These are phyloP conservation scores for Aspergillus bridgeri DNA, from an alignment of 495 filamentous ascomycete genomes.

Conservation along the genomic window DNA sequence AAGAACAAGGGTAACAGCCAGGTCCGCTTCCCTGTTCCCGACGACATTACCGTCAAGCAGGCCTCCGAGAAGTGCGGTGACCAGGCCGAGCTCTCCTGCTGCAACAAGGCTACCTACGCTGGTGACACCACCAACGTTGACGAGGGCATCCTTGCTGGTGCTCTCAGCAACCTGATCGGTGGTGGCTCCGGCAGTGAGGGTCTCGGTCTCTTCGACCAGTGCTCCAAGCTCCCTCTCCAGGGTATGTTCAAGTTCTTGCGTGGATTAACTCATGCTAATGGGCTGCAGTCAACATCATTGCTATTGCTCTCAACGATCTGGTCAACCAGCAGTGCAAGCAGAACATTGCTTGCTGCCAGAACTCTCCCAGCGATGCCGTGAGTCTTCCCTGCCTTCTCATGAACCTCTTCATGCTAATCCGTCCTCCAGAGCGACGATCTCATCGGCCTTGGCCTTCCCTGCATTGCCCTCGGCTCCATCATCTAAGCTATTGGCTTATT, in stretches of 20 bases:
- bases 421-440: conserved; percentile 28
- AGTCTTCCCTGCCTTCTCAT: conserved; percentile 8
- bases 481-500: conserved; percentile 34
- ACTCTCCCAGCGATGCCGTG: conserved; percentile 36
- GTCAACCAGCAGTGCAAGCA: conserved; percentile 48
- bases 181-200: conserved; percentile 29
- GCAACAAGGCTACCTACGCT: conserved; percentile 45
- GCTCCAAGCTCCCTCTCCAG: conserved; percentile 31
- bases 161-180: conserved; percentile 30
- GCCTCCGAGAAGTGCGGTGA: conserved; percentile 48
- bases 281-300: conserved; percentile 18
- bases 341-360: conserved; percentile 51
- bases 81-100: conserved; percentile 45
- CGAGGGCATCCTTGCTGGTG: conserved; percentile 28
- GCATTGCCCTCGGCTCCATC: conserved; percentile 47
- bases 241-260: conserved; percentile 8
- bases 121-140: conserved; percentile 36
- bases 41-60: conserved; percentile 45
- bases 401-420: conserved; percentile 12
- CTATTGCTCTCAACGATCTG: conserved; percentile 34
- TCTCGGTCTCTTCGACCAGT: conserved; percentile 38
- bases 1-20: conserved; percentile 30
- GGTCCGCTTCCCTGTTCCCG: conserved; percentile 33
- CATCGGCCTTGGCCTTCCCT: conserved; percentile 44
- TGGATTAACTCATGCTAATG: neutral